Base-by-base conservation (phyloP, 768 basidiomycete genomes). In the Mycena filopes region DNA sequence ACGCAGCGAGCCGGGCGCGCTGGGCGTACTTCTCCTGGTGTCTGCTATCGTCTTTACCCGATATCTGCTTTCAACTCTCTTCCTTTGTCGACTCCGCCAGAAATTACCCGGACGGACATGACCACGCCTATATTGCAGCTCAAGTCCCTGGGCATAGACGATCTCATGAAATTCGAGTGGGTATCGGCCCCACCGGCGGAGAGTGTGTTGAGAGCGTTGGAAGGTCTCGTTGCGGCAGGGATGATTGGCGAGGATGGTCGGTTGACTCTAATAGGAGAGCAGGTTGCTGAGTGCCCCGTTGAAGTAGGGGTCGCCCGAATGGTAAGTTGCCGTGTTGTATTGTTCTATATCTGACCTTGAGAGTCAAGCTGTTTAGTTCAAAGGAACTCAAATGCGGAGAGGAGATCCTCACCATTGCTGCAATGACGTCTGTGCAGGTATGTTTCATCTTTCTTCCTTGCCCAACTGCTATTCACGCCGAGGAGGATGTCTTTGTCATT, bases 121-220 rank as follows among this genome's bases (percentile, higher is more conserved):
- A 92, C 93, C 0, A 92, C 94, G 3, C 93, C 95, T 6, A 91
- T 99, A 54, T 81, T 99, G 20, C 96, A 98, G 74, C 85, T 99
- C 51, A 99, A 99, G 77, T 92, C 93, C 0, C 84, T 99, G 31
- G 98, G 98, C 11, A 92, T 99, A 47, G 92, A 99, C 70, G 95
- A 99, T 76, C 76, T 99, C 16, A 91, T 98, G 86, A 93, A 93
- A 73, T 97, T 99, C 74, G 96, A 99, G 73, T 99, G 96, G 92
- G 87, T 99, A 33, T 90, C 91, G 31, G 82, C 89, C 0, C 98
- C 98, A 36, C 94, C 95, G 3, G 89, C 91, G 13, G 93, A 94
- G 74, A 91, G 89, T 70, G 86, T 98, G 36, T 78, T 96, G 46
- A 83, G 95, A 41, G 95, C 95, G 20, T 77, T 99, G 46, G 97